These are phyloP conservation scores for Quercus glauca DNA, from an alignment of 306 rosid species.

Conservation along the genomic window DNA sequence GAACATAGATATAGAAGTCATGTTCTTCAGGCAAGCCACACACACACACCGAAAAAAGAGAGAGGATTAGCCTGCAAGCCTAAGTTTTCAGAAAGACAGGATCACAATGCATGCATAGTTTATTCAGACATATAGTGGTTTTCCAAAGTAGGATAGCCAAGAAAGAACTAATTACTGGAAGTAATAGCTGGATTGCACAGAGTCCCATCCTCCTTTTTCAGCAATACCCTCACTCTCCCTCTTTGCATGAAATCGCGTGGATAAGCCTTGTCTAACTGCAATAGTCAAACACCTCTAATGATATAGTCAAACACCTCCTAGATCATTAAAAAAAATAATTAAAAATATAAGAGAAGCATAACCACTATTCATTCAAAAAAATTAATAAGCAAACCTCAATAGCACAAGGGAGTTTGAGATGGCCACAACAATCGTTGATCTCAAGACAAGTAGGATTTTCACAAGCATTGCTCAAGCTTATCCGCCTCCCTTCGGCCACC, in stretches of 20 bases:
- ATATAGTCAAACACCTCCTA: constrained; percentile 5
- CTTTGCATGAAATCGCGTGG: constrained; percentile 92
- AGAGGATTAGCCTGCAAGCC: neutral
- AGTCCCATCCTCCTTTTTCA: constrained; percentile 79
- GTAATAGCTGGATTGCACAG: constrained; percentile 57
- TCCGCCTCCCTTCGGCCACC: constrained; percentile 81
- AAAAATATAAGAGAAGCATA: neutral
- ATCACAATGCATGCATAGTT: neutral
- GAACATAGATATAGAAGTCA: neutral
- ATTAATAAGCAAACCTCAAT: constrained; percentile 55
- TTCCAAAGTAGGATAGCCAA: neutral
- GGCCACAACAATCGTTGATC: constrained; percentile 79
- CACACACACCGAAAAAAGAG: neutral
- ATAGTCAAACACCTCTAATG: constrained; percentile 9
- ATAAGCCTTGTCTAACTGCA: constrained; percentile 77
- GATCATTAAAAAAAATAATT: neutral
- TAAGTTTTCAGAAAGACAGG: neutral
- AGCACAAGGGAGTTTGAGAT: constrained; percentile 66
- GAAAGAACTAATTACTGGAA: constrained; percentile 39
- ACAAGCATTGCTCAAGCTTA: constrained; percentile 59
- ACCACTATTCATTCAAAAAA: neutral
- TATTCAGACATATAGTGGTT: neutral
- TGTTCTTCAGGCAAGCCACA: neutral
- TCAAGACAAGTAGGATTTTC: constrained; percentile 85
- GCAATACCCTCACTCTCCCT: constrained; percentile 80